Base-by-base conservation (phyloP, 148 eudicot species). In the Nepenthes gracilis region DNA sequence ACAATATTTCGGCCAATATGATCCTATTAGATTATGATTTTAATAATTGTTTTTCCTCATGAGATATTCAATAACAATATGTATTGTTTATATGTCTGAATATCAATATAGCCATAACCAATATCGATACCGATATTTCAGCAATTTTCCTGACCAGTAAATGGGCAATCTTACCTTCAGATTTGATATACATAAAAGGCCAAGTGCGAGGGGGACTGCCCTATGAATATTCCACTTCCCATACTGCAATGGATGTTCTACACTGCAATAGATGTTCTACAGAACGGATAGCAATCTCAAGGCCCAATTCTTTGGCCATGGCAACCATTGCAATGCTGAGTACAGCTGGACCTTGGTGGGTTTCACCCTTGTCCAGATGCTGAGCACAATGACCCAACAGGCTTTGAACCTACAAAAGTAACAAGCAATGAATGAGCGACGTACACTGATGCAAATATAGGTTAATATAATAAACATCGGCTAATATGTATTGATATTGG, bases 321-420 rank as follows among this genome's bases (percentile, higher is more conserved):
- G 99, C 86, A 36, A 93, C 84, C 99, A 93, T 88, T 57, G 96
- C 96, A 66, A 93, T 83, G 33, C 95, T 96, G 56, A 93, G 77
- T 51, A 93, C 98, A 52, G 95, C 96, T 43, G 99, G 91, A 58
- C 99, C 99, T 67, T 93, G 99, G 61, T 84, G 88, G 55, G 82
- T 77, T 72, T 86, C 96, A 43, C 88, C 85, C 76, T 88, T 93
- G 66, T 88, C 95, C 62, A 88, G 87, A 83, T 88, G 96, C 56
- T 86, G 89, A 0, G 85, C 95, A 66, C 99, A 93, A 52, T 93
- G 85, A 61, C 96, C 99, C 63, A 93, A 75, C 67, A 93, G 75
- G 64, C 85, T 85, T 81, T 93, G 96, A 34, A 93, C 96, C 99
- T 93, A 35, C 40, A 61, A 14, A 54, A 54, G 32, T 35, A 43